phyloP scores from a whole-genome alignment of 371 early-diverging fungal genomes.

The Syncephalastrum racemosum region DNA sequence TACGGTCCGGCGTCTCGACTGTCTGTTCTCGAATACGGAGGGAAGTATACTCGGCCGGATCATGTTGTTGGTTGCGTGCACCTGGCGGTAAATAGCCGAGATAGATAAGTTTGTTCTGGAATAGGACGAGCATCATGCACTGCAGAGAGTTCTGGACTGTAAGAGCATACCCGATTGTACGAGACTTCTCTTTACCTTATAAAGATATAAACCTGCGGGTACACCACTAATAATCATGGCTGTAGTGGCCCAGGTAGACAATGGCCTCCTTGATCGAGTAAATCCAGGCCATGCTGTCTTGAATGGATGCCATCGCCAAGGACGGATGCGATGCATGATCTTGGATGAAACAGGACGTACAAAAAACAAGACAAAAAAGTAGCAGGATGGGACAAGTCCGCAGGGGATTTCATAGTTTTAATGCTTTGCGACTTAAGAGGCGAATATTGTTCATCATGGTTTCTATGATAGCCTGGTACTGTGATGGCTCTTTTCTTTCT shows the following conservation, averaged over 20 bases:
- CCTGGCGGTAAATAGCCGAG: conserved; percentile 42
- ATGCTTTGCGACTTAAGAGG: conserved; percentile 32
- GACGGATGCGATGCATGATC: no score
- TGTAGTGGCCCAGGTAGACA: conserved; percentile 17
- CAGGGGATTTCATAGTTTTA: conserved; percentile 2
- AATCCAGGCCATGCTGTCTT: no score
- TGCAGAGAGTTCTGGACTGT: not conserved
- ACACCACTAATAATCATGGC: conserved; percentile 26
- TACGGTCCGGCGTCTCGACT: conserved; percentile 20
- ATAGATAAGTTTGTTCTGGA: conserved; percentile 48
- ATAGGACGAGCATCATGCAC: conserved; percentile 38
- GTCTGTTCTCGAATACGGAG: conserved; percentile 16
- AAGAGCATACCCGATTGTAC: not conserved
- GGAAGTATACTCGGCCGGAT: conserved; percentile 2
- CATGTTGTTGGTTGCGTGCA: conserved; percentile 23
- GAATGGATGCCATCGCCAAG: no score
- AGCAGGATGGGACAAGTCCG: no score
- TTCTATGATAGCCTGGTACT: conserved; percentile 50
- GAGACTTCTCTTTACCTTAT: conserved; percentile 23
- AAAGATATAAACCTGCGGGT: conserved; percentile 25
- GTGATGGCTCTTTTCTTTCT: conserved; percentile 40
- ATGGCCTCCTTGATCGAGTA: not conserved
- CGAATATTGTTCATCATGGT: conserved; percentile 62
- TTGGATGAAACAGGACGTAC: no score
- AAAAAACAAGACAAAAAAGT: no score